Evolutionary conservation across 768 basidiomycete species (phyloP).

Genomic region (Candolleomyces efflorescens): DNA sequence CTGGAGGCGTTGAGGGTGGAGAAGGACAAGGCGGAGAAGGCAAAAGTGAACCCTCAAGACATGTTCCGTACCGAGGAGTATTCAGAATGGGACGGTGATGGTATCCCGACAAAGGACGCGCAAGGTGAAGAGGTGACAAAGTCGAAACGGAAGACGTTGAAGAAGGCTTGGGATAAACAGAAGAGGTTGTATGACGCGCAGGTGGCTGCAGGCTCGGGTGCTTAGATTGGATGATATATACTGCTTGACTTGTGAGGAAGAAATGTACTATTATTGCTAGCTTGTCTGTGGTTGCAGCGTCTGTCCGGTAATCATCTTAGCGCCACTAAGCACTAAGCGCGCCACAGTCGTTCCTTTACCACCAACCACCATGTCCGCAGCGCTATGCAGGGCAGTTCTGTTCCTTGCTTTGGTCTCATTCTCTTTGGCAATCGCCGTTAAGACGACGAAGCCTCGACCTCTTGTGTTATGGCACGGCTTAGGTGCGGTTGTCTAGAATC

Average conservation of each 20-base stretch:
- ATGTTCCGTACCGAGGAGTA: constrained; percentile 88
- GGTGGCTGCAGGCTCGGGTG: constrained; percentile 29
- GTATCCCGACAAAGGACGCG: constrained; percentile 77
- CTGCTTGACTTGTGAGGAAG: neutral
- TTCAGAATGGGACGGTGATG: constrained; percentile 78
- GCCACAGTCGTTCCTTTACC: neutral
- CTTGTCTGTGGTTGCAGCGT: no score
- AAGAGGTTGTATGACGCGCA: constrained; percentile 81
- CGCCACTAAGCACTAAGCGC: neutral
- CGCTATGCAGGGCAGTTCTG: neutral
- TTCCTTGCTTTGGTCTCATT: neutral
- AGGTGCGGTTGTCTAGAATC: constrained; percentile 25
- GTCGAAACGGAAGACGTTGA: constrained; percentile 68
- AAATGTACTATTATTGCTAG: no score
- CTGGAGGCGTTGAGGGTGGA: constrained; percentile 64
- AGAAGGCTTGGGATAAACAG: constrained; percentile 73
- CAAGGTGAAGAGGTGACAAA: constrained; percentile 87
- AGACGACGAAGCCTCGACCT: constrained; percentile 33
- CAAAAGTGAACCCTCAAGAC: constrained; percentile 65
- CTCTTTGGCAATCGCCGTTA: neutral
- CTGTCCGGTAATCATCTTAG: no score
- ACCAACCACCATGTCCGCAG: neutral
- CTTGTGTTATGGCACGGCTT: constrained; percentile 78
- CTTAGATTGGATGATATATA: neutral
- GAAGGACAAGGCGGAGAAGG: constrained; percentile 82